Evolutionary conservation across 306 rosid genomes (phyloP).

Genomic region (Vicia faba): DNA sequence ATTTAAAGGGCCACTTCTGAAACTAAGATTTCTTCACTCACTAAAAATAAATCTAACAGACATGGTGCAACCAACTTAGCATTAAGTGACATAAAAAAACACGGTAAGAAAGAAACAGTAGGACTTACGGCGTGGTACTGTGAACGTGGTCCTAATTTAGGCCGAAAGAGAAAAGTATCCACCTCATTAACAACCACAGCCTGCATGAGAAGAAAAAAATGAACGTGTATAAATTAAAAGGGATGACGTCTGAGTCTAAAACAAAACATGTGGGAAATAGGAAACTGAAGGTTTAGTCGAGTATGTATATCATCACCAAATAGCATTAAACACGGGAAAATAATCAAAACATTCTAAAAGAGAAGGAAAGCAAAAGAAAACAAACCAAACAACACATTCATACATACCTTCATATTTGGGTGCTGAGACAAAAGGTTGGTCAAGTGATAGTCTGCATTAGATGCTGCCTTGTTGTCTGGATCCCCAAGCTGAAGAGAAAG

Average conservation of each 20-base stretch:
- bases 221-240: background rate
- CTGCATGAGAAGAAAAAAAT: conserved; percentile 42
- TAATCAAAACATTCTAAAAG: background rate
- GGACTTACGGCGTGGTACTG: conserved; percentile 89
- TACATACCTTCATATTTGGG: conserved; percentile 91
- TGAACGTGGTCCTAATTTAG: conserved; percentile 76
- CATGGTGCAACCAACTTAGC: conserved; percentile 7
- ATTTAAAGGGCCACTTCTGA: background rate
- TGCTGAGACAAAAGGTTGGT: conserved; percentile 86
- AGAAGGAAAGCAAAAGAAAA: background rate
- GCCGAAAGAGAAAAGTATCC: conserved; percentile 94
- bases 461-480: conserved; percentile 90
- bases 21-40: background rate
- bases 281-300: background rate
- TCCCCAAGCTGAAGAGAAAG: conserved; percentile 76
- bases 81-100: conserved; percentile 9
- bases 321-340: background rate
- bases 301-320: conserved; percentile 10
- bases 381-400: conserved; percentile 8
- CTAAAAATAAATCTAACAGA: too few relatives aligned
- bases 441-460: conserved; percentile 91
- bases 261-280: conserved; percentile 1
- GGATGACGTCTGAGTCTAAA: conserved; percentile 21
- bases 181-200: conserved; percentile 90
- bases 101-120: background rate